Conservation (phyloP, 768 basidiomycete species). For the Rhizopogon roseolus region DNA sequence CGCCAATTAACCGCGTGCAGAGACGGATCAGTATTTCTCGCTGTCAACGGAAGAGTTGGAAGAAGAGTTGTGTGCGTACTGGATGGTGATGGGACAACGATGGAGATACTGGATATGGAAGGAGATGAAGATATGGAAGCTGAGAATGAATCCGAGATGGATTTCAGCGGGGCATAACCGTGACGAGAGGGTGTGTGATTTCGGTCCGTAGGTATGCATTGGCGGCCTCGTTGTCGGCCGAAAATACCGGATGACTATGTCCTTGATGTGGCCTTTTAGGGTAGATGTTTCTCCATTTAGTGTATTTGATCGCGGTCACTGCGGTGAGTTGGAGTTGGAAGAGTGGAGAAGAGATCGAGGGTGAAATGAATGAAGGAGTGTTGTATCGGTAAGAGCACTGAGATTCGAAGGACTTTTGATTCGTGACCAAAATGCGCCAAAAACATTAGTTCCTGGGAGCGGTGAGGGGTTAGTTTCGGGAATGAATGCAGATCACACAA, state of each 20-base stretch:
- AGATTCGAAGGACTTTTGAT: not conserved
- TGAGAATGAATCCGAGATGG: slow-evolving; percentile 28
- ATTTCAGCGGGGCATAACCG: slow-evolving; percentile 16
- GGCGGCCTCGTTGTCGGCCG: slow-evolving; percentile 23
- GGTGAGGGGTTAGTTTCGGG: slow-evolving; percentile 20
- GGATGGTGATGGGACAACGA: slow-evolving; percentile 52
- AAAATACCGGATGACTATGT: slow-evolving; percentile 20
- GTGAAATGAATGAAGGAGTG: slow-evolving; percentile 8
- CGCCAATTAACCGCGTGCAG: slow-evolving; percentile 51
- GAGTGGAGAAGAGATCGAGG: slow-evolving; percentile 13
- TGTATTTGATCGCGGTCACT: slow-evolving; percentile 34
- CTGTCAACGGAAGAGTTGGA: slow-evolving; percentile 71
- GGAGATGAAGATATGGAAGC: slow-evolving; percentile 48
- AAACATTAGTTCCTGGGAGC: slow-evolving; percentile 23
- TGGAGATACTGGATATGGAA: slow-evolving; percentile 80
- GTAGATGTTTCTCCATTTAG: slow-evolving; percentile 31
- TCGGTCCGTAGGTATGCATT: slow-evolving; percentile 17
- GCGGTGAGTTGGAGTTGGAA: slow-evolving; percentile 37
- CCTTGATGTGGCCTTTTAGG: slow-evolving; percentile 28
- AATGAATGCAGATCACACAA: slow-evolving; percentile 30
- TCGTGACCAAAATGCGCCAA: no score
- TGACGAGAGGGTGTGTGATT: slow-evolving; percentile 15
- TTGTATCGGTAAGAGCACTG: not conserved
- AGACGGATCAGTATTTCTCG: slow-evolving; percentile 50
- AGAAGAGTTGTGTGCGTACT: slow-evolving; percentile 74